These are phyloP conservation scores for Antrodiella citrinella DNA, from an alignment of 768 basidiomycete species.

Conservation along the genomic window DNA sequence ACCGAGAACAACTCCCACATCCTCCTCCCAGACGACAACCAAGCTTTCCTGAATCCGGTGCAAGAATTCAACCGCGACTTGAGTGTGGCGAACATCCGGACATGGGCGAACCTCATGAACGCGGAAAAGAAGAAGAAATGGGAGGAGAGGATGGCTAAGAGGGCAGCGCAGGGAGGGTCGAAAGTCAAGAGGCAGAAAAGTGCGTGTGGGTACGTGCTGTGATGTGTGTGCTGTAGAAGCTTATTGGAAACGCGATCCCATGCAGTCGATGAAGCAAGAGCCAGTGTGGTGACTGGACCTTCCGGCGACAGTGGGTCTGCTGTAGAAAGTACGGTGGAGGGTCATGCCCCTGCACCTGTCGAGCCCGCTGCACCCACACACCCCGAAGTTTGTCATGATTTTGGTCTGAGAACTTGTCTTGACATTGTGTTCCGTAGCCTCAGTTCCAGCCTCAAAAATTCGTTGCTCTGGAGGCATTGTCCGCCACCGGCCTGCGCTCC, in stretches of 20 bases:
- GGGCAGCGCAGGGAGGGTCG: slow-evolving; percentile 27
- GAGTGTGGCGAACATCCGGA: slow-evolving; percentile 82
- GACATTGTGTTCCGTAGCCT: too few relatives aligned
- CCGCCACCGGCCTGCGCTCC: slow-evolving; percentile 90
- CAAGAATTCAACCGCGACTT: slow-evolving; percentile 98
- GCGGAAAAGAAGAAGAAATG: slow-evolving; percentile 56
- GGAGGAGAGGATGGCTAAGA: slow-evolving; percentile 43
- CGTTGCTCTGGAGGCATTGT: slow-evolving; percentile 85
- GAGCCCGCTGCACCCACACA: too few relatives aligned
- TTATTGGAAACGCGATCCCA: not conserved
- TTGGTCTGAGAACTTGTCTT: too few relatives aligned
- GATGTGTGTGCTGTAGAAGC: not conserved
- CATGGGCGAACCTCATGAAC: slow-evolving; percentile 76
- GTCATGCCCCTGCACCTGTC: too few relatives aligned
- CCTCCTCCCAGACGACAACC: slow-evolving; percentile 63
- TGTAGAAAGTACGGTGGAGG: too few relatives aligned
- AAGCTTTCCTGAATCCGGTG: slow-evolving; percentile 93
- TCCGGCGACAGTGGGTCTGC: too few relatives aligned
- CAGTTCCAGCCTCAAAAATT: slow-evolving; percentile 59
- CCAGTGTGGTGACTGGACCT: too few relatives aligned
- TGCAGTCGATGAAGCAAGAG: too few relatives aligned
- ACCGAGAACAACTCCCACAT: slow-evolving; percentile 79
- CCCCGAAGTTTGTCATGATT: too few relatives aligned
- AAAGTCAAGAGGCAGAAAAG: slow-evolving; percentile 39
- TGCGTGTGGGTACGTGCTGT: slow-evolving; percentile 19